Evolutionary conservation across 2,329 filamentous ascomycete species (phyloP), one percentile per base, ranked within the genome.

Genomic region (Westerdykella aurantiaca): DNA sequence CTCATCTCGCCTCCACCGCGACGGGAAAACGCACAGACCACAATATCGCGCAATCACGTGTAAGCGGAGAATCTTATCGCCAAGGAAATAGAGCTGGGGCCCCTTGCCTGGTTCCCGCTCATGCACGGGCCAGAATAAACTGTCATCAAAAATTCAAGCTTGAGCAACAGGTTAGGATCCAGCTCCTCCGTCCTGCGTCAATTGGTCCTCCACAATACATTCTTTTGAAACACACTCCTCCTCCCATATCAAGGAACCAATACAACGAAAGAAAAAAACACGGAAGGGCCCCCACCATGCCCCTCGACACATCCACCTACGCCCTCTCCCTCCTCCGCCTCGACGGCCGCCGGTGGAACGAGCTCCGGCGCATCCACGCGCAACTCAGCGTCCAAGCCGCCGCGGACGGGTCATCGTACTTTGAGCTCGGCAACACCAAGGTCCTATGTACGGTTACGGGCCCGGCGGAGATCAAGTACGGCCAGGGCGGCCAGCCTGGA

Each of bases 381-480:
- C 87, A 94, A 69, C 89, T 98, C 63, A 86, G 85, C 49, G 96
- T 89, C 1, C 93, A 96, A 69, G 85, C 90, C 48, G 85, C 90
- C 39, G 89, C 90, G 43, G 93, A 97, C 58, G 93, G 93, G 31
- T 95, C 87, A 37, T 88, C 85, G 49, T 95, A 95, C 69, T 81
- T 97, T 46, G 88, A 95, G 66, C 95, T 95, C 84, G 93, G 93
- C 58, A 95, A 97, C 71, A 98, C 93, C 17, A 93, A 95, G 65
- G 85, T 98, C 56, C 87, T 97, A 70, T 96, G 91, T 70, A 88
- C 90, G 18, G 83, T 98, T 38, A 82, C 83, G 1, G 93, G 93
- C 0, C 93, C 93, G 0, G 81, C 80, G 31, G 93, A 98, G 69
- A 29, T 29, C 10, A 9, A 7, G 7, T 29, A 29, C 10, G 25